These are phyloP conservation scores for Rhodofomes roseus DNA, from an alignment of 1,284 basidiomycete genomes.

Conservation along the genomic window DNA sequence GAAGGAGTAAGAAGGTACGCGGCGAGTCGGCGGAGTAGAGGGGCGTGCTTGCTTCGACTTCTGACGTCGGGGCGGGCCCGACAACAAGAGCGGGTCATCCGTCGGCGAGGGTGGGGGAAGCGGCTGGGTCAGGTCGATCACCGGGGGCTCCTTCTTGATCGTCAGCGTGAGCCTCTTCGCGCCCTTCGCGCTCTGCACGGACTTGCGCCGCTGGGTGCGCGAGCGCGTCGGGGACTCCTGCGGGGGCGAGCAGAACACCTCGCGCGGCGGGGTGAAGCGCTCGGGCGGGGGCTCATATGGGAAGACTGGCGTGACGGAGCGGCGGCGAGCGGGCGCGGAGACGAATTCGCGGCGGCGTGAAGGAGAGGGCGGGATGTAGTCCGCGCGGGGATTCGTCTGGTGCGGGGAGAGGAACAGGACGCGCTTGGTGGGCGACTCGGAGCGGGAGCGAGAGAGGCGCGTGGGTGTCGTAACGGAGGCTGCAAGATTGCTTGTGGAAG, in stretches of 20 bases:
- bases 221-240: slow-evolving; percentile 20
- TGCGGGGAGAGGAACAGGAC: slow-evolving; percentile 40
- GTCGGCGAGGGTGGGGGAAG: slow-evolving; percentile 67
- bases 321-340: slow-evolving; percentile 21
- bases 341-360: slow-evolving; percentile 16
- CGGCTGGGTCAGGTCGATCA: slow-evolving; percentile 53
- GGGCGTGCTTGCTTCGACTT: not conserved
- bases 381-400: slow-evolving; percentile 45
- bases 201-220: slow-evolving; percentile 36
- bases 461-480: slow-evolving; percentile 21
- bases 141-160: slow-evolving; percentile 61
- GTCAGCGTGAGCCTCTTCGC: slow-evolving; percentile 29
- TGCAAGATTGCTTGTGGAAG: slow-evolving; percentile 6
- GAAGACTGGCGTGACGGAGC: slow-evolving; percentile 47
- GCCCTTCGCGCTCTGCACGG: slow-evolving; percentile 26
- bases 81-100: slow-evolving; percentile 67
- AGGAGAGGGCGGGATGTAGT: slow-evolving; percentile 41
- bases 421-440: slow-evolving; percentile 30
- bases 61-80: slow-evolving; percentile 32
- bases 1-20: not conserved
- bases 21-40: not conserved
- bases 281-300: slow-evolving; percentile 62
- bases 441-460: slow-evolving; percentile 20
- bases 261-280: slow-evolving; percentile 65
- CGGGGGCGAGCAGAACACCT: slow-evolving; percentile 43